These are phyloP conservation scores for Carpinus fangiana DNA, from an alignment of 306 rosid genomes.

Conservation along the genomic window DNA sequence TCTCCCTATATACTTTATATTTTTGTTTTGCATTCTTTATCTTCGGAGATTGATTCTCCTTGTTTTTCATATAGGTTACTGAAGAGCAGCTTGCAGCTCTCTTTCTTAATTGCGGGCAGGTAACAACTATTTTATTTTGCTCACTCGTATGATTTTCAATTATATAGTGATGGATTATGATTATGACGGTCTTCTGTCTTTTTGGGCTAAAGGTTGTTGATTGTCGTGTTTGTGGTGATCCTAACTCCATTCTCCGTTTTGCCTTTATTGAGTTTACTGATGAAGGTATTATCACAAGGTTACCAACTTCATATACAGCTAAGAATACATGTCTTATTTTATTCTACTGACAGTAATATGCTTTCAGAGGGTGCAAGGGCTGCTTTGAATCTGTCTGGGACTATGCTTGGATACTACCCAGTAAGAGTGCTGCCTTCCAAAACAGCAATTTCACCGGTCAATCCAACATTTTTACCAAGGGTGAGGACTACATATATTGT, in stretches of 20 bases:
- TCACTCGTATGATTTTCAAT: background rate
- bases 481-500: conserved; percentile 39
- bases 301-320: background rate
- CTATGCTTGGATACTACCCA: conserved; percentile 93
- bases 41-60: conserved; percentile 24
- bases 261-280: conserved; percentile 96
- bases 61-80: conserved; percentile 64
- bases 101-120: conserved; percentile 93
- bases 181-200: conserved; percentile 21
- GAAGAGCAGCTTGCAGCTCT: conserved; percentile 98
- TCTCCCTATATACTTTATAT: background rate
- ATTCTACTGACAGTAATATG: conserved; percentile 31
- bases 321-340: conserved; percentile 12
- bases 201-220: conserved; percentile 74
- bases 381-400: conserved; percentile 89
- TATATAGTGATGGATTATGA: conserved; percentile 26
- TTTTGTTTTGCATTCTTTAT: conserved; percentile 15
- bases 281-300: conserved; percentile 59
- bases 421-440: conserved; percentile 96
- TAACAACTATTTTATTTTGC: conserved; percentile 28
- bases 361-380: conserved; percentile 87
- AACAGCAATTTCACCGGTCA: conserved; percentile 98
- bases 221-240: conserved; percentile 98
- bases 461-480: conserved; percentile 94
- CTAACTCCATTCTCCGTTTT: conserved; percentile 93